phyloP scores from a whole-genome alignment of 2,329 filamentous ascomycete genomes.

The Epichloe aotearoae region DNA sequence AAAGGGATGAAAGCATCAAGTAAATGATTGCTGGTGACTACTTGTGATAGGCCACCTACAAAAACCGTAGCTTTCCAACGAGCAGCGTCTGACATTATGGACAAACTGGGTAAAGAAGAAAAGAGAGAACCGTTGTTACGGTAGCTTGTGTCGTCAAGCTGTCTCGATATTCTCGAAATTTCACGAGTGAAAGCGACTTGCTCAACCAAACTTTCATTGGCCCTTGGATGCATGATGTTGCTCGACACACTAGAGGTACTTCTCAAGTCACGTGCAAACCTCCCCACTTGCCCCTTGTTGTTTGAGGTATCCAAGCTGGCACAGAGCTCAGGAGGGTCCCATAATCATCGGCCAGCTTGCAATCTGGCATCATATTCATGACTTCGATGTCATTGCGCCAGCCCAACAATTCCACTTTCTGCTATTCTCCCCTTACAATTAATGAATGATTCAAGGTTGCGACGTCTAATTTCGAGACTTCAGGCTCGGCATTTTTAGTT shows the following conservation, averaged over 20 bases:
- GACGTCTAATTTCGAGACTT: conserved; percentile 1
- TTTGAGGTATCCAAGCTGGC: background rate
- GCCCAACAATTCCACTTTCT: conserved; percentile 6
- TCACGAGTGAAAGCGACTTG: background rate
- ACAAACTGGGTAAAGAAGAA: background rate
- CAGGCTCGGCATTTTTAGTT: conserved; percentile 1
- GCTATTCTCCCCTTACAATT: conserved; percentile 2
- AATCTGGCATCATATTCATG: conserved; percentile 31
- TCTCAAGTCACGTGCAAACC: background rate
- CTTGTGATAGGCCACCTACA: conserved; percentile 73
- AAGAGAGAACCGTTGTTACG: background rate
- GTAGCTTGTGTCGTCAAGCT: background rate
- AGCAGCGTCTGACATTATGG: conserved; percentile 62
- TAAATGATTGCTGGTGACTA: conserved; percentile 61
- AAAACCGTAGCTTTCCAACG: conserved; percentile 87
- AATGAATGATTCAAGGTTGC: background rate
- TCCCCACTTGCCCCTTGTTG: background rate
- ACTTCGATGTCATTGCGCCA: conserved; percentile 12
- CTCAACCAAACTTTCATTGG: background rate
- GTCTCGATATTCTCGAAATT: background rate
- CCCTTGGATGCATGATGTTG: background rate
- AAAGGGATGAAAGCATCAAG: conserved; percentile 93
- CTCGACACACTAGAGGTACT: background rate
- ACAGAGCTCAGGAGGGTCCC: conserved; percentile 12
- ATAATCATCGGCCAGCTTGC: conserved; percentile 18